A percentile compares a stretch with the other conserved stretches of the same genome.
Evolutionary conservation across 2,329 filamentous ascomycete genomes (phyloP).

Genomic region (Colletotrichum costaricense): DNA sequence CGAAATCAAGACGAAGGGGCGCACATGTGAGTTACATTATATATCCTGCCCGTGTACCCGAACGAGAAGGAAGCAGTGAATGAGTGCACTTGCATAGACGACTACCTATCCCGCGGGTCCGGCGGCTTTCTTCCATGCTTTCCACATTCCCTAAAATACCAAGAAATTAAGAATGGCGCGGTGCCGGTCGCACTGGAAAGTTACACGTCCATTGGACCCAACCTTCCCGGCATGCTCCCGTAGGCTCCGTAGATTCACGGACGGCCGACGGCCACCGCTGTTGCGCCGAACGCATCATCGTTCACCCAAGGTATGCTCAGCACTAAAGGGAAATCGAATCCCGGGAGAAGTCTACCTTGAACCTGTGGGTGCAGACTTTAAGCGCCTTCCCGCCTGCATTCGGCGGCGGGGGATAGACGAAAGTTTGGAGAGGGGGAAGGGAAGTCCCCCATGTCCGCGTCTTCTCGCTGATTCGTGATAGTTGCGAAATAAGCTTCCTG

Average conservation of each 20-base stretch:
- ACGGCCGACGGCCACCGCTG: neutral
- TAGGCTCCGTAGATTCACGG: neutral
- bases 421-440: neutral
- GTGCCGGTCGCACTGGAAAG: conserved; percentile 8
- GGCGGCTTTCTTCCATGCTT: neutral
- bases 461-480: neutral
- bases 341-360: neutral
- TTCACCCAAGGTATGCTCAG: neutral
- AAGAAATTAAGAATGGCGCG: neutral
- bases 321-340: neutral
- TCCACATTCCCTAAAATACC: neutral
- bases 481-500: neutral
- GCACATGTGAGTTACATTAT: neutral
- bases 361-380: neutral
- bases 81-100: neutral
- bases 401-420: neutral
- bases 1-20: neutral
- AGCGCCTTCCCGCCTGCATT: neutral
- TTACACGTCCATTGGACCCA: neutral
- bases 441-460: neutral
- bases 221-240: conserved; percentile 18
- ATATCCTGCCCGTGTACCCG: neutral
- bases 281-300: neutral
- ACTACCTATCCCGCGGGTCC: neutral
- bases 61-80: neutral